phyloP scores from a whole-genome alignment of 108 stramenopile genomes.

The Bacterosira constricta region DNA sequence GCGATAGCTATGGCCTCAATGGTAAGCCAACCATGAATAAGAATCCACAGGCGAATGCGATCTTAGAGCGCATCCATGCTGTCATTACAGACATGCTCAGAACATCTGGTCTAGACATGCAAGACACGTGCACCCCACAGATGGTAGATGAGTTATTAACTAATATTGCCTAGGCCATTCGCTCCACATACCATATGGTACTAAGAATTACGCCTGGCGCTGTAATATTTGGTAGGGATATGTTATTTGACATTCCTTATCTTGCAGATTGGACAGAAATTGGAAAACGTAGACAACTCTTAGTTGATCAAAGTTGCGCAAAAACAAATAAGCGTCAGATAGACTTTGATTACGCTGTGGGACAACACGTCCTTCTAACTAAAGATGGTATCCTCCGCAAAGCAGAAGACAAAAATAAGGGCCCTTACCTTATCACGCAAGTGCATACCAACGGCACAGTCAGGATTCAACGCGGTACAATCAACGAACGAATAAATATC shows the following conservation, averaged over 20 bases:
- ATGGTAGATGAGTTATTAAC: conserved; percentile 19
- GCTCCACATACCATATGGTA: conserved; percentile 34
- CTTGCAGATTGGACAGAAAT: conserved; percentile 31
- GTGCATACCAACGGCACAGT: conserved; percentile 41
- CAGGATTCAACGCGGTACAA: conserved; percentile 21
- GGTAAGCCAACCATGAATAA: background rate
- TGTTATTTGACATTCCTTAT: conserved; percentile 27
- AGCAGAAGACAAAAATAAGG: too few species aligned
- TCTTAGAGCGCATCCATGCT: conserved; percentile 13
- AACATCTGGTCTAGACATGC: background rate
- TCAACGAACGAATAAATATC: conserved; percentile 34
- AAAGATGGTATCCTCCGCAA: too few species aligned
- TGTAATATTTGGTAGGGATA: conserved; percentile 28
- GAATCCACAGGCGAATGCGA: conserved; percentile 29
- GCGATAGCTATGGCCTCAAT: conserved; percentile 8
- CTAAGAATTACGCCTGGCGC: conserved; percentile 28
- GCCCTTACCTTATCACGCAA: conserved; percentile 12
- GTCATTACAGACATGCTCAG: conserved; percentile 13
- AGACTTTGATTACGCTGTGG: conserved; percentile 27
- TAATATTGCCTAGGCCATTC: conserved; percentile 29
- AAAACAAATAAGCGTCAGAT: conserved; percentile 31
- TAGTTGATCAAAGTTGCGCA: conserved; percentile 9
- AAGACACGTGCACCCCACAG: background rate
- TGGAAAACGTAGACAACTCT: conserved; percentile 6
- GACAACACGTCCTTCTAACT: conserved; percentile 23